Conservation (phyloP, 176 grass and related monocot species). For the Panicum miliaceum region DNA sequence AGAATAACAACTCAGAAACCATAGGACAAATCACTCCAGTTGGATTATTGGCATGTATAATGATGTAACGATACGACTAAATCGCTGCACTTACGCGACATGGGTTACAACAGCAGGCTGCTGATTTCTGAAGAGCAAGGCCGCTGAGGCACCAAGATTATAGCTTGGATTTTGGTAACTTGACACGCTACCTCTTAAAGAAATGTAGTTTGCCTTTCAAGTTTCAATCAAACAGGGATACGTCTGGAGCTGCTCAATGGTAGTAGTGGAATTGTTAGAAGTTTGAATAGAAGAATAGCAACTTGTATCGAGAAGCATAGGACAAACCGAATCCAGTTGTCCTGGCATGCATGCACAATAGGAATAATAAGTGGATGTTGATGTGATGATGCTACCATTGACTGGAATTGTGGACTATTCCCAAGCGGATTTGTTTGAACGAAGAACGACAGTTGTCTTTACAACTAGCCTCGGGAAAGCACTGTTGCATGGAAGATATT, state of each 20-base stretch:
- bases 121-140: neutral
- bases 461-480: neutral
- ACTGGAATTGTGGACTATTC: constrained; percentile 21
- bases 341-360: neutral
- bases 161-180: neutral
- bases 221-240: neutral
- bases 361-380: neutral
- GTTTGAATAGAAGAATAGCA: neutral
- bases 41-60: neutral
- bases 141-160: neutral
- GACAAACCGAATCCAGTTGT: neutral
- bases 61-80: neutral
- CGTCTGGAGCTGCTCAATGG: neutral
- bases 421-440: constrained; percentile 35
- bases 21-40: neutral
- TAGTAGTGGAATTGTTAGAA: neutral
- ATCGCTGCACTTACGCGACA: neutral
- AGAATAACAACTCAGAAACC: neutral
- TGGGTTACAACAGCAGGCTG: neutral
- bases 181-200: neutral
- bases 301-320: neutral
- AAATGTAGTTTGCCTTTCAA: neutral
- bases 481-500: neutral
- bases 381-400: neutral
- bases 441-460: constrained; percentile 9